phyloP scores from a whole-genome alignment of 2,329 filamentous ascomycete species.

The Sporothrix brasiliensis region DNA sequence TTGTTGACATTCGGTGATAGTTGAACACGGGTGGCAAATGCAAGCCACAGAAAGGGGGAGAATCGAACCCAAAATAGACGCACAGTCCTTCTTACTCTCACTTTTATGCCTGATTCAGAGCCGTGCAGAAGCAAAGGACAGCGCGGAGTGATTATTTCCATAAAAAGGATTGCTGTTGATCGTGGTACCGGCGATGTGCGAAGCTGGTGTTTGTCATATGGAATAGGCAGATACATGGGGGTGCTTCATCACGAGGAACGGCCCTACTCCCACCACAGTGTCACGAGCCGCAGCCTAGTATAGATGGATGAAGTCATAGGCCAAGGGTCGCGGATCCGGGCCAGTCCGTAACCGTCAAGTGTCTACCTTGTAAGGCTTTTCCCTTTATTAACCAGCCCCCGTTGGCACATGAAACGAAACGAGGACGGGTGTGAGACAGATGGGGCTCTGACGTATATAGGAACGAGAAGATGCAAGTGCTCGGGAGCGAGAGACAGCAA shows the following conservation, averaged over 20 bases:
- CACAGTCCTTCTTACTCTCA: background rate
- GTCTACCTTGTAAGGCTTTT: background rate
- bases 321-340: background rate
- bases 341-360: constrained; percentile 11
- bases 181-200: background rate
- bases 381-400: background rate
- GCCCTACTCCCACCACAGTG: background rate
- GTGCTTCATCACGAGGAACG: background rate
- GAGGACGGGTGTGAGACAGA: background rate
- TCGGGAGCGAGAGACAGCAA: too few species aligned
- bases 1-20: constrained; percentile 5
- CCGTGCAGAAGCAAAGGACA: background rate
- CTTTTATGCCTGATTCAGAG: background rate
- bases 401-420: constrained; percentile 10
- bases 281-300: background rate
- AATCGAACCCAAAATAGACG: constrained; percentile 1
- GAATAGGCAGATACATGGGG: constrained; percentile 17
- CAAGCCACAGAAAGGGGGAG: background rate
- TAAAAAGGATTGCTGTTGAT: background rate
- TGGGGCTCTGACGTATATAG: background rate
- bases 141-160: background rate
- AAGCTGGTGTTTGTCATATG: constrained; percentile 8
- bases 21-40: constrained; percentile 2
- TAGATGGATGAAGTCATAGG: constrained; percentile 1
- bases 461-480: background rate